phyloP scores from a whole-genome alignment of 495 filamentous ascomycete species.

The Hypoxylon intermedium region DNA sequence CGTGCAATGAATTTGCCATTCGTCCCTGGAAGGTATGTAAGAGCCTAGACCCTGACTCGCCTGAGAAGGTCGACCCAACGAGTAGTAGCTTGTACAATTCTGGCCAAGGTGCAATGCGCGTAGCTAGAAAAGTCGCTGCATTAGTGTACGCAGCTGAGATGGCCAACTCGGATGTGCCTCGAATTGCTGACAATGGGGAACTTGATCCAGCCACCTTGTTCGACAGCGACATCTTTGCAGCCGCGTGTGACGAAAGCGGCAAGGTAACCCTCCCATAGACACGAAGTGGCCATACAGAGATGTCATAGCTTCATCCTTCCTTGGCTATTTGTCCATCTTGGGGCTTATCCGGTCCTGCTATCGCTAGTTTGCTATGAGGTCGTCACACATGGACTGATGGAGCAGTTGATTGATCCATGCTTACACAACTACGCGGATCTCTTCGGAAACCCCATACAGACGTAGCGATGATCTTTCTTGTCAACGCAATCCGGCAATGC shows the following conservation, averaged over 20 bases:
- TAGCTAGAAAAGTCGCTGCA: too few relatives aligned
- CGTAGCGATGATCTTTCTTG: constrained; percentile 25
- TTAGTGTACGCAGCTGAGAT: too few relatives aligned
- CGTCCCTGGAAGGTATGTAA: constrained; percentile 12
- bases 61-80: constrained; percentile 15
- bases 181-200: constrained; percentile 8
- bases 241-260: constrained; percentile 38
- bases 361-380: constrained; percentile 1
- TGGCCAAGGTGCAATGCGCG: constrained; percentile 3
- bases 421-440: constrained; percentile 13
- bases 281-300: constrained; percentile 15
- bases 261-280: constrained; percentile 22
- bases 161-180: too few relatives aligned
- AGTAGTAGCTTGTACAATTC: constrained; percentile 10
- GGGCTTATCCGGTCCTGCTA: constrained; percentile 11
- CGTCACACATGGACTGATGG: constrained; percentile 1
- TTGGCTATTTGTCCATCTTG: constrained; percentile 7
- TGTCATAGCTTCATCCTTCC: constrained; percentile 4
- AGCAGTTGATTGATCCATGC: neutral
- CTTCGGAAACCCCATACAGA: constrained; percentile 3
- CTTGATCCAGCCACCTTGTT: neutral
- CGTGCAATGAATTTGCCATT: constrained; percentile 24
- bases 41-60: constrained; percentile 28
- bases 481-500: constrained; percentile 1
- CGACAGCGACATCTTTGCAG: constrained; percentile 13